Percentiles rank a stretch among this genome's conserved stretches.
These are phyloP conservation scores for Exophiala bonariae DNA, from an alignment of 2,329 filamentous ascomycete species.

Conservation along the genomic window DNA sequence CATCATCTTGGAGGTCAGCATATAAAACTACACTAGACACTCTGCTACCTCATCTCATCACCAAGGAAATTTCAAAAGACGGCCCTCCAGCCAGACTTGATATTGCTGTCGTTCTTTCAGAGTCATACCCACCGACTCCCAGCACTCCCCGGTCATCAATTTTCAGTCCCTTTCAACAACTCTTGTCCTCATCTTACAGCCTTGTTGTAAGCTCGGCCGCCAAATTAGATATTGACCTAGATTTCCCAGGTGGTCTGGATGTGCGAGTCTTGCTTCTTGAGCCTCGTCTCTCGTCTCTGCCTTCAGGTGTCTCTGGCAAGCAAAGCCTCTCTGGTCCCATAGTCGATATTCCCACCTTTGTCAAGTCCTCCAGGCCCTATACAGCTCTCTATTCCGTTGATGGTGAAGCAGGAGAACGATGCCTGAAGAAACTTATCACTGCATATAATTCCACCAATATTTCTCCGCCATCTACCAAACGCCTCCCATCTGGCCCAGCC, in stretches of 20 bases:
- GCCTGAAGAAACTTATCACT: conserved; percentile 39
- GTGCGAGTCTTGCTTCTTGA: conserved; percentile 69
- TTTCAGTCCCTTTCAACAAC: conserved; percentile 52
- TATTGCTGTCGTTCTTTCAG: conserved; percentile 17
- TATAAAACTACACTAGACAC: conserved; percentile 22
- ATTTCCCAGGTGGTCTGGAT: conserved; percentile 72
- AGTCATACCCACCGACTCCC: conserved; percentile 12
- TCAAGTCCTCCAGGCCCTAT: conserved; percentile 33
- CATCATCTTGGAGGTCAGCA: conserved; percentile 17
- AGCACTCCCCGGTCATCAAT: conserved; percentile 17
- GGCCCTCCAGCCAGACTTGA: conserved; percentile 11
- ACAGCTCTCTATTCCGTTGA: conserved; percentile 24
- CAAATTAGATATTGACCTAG: conserved; percentile 61
- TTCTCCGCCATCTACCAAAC: conserved; percentile 12
- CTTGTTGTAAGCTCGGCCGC: conserved; percentile 73
- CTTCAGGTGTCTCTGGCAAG: conserved; percentile 8
- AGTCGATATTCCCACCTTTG: conserved; percentile 49
- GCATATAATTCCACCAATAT: conserved; percentile 17
- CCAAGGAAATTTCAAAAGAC: background rate
- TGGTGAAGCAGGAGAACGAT: conserved; percentile 43
- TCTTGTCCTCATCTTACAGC: conserved; percentile 76
- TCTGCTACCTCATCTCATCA: conserved; percentile 21
- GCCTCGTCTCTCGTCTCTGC: conserved; percentile 16
- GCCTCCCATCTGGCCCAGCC: conserved; percentile 21
- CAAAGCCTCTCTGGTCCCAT: conserved; percentile 46